A percentile compares a stretch with the other conserved stretches of the same genome.
Evolutionary conservation across 2,329 filamentous ascomycete genomes (phyloP).

Genomic region (Scortechinia acanthostroma): DNA sequence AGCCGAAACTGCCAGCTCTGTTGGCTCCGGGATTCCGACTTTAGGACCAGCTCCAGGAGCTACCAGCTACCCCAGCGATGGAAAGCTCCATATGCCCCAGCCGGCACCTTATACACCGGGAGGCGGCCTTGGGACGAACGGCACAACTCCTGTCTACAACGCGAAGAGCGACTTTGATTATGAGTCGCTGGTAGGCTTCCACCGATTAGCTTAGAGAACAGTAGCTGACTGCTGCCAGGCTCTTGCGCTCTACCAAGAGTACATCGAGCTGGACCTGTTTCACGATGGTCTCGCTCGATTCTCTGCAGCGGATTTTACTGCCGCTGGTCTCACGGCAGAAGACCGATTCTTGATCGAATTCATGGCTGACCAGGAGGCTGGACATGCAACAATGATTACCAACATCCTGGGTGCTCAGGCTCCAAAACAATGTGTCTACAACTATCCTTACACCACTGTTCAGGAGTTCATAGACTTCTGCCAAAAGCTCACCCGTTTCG

Average conservation of each 20-base stretch:
- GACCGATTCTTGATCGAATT: constrained; percentile 67
- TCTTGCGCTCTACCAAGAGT: constrained; percentile 74
- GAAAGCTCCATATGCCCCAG: constrained; percentile 56
- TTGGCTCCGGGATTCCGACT: constrained; percentile 48
- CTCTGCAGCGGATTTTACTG: constrained; percentile 61
- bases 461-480: constrained; percentile 76
- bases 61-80: constrained; percentile 67
- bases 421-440: constrained; percentile 71
- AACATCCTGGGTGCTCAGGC: constrained; percentile 71
- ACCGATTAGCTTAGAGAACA: constrained; percentile 11
- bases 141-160: constrained; percentile 68
- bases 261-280: constrained; percentile 79
- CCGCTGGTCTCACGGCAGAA: constrained; percentile 59
- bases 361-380: constrained; percentile 72
- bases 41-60: constrained; percentile 51
- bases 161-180: constrained; percentile 79
- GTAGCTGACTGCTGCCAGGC: constrained; percentile 21
- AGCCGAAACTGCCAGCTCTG: constrained; percentile 45
- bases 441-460: constrained; percentile 72
- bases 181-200: constrained; percentile 45
- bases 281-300: constrained; percentile 68
- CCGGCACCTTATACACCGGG: constrained; percentile 68
- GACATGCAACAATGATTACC: constrained; percentile 69
- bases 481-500: constrained; percentile 77
- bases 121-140: constrained; percentile 72